Percentiles rank a stretch among this genome's conserved stretches.
Evolutionary conservation across 73 alveolate genomes (phyloP).

Genomic region (Paramecium primaurelia): DNA sequence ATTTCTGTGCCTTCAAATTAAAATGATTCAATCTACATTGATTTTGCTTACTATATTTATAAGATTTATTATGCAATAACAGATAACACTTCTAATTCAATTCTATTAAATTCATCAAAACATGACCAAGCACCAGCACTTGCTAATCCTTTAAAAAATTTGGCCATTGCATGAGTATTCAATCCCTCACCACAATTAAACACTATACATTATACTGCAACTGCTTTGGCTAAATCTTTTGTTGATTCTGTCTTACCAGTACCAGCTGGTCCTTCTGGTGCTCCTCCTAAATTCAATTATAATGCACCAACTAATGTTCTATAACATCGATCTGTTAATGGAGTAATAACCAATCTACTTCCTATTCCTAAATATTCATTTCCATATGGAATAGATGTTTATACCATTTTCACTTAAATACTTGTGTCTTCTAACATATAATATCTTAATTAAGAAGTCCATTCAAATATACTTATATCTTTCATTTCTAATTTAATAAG

Average conservation of each 20-base stretch:
- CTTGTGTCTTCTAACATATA: conserved; percentile 94
- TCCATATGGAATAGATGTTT: conserved; percentile 82
- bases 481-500: conserved; percentile 28
- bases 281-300: conserved; percentile 94
- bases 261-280: conserved; percentile 99
- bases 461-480: conserved; percentile 80
- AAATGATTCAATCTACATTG: conserved; percentile 72
- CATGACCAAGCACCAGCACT: conserved; percentile 97
- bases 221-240: conserved; percentile 95
- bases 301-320: conserved; percentile 96
- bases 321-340: conserved; percentile 97
- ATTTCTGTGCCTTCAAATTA: conserved; percentile 88
- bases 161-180: conserved; percentile 83
- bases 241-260: conserved; percentile 98
- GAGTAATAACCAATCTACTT: conserved; percentile 93
- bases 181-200: conserved; percentile 86
- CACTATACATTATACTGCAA: conserved; percentile 89
- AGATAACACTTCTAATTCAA: conserved; percentile 94
- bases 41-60: conserved; percentile 83
- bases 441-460: conserved; percentile 97
- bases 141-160: conserved; percentile 95
- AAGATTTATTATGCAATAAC: conserved; percentile 92
- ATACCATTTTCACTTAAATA: conserved; percentile 84
- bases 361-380: conserved; percentile 90
- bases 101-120: conserved; percentile 97